Evolutionary conservation across 768 basidiomycete genomes (phyloP).

Genomic region (Lactarius hengduanensis): DNA sequence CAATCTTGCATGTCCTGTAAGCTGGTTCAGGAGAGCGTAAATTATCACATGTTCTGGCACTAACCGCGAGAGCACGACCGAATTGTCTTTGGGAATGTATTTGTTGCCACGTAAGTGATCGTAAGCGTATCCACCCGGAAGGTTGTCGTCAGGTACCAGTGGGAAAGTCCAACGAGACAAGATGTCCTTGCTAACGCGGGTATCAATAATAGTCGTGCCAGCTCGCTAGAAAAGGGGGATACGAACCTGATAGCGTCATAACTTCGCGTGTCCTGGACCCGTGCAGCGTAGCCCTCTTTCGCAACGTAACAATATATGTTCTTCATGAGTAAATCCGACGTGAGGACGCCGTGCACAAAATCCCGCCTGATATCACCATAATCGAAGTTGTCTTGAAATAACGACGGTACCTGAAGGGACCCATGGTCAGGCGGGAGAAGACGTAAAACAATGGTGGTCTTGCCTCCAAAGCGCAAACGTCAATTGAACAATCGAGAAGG

Average conservation of each 20-base stretch:
- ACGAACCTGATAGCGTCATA: conserved; percentile 84
- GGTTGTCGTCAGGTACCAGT: conserved; percentile 90
- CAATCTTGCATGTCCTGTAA: conserved; percentile 79
- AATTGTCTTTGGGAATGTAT: conserved; percentile 78
- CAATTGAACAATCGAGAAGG: conserved; percentile 84
- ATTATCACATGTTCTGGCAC: conserved; percentile 29
- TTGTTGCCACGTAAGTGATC: conserved; percentile 86
- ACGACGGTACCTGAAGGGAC: conserved; percentile 71
- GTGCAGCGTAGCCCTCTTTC: conserved; percentile 86
- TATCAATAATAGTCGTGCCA: conserved; percentile 5
- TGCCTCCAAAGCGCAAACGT: conserved; percentile 90
- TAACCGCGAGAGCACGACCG: conserved; percentile 82
- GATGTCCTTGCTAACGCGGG: conserved; percentile 74
- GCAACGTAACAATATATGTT: conserved; percentile 90
- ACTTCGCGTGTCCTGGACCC: conserved; percentile 89
- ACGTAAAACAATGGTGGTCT: background rate
- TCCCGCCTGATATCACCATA: conserved; percentile 89
- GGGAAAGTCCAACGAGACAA: conserved; percentile 94
- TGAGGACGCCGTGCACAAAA: conserved; percentile 92
- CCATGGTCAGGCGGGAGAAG: background rate
- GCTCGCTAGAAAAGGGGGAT: background rate
- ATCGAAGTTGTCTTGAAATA: conserved; percentile 99
- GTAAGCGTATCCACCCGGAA: conserved; percentile 78
- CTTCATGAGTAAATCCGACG: conserved; percentile 92
- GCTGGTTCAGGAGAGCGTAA: conserved; percentile 3